A percentile compares a stretch with the other conserved stretches of the same genome.
These are phyloP conservation scores for Schizochytrium sp. DNA, from an alignment of 108 stramenopile genomes.

Conservation along the genomic window DNA sequence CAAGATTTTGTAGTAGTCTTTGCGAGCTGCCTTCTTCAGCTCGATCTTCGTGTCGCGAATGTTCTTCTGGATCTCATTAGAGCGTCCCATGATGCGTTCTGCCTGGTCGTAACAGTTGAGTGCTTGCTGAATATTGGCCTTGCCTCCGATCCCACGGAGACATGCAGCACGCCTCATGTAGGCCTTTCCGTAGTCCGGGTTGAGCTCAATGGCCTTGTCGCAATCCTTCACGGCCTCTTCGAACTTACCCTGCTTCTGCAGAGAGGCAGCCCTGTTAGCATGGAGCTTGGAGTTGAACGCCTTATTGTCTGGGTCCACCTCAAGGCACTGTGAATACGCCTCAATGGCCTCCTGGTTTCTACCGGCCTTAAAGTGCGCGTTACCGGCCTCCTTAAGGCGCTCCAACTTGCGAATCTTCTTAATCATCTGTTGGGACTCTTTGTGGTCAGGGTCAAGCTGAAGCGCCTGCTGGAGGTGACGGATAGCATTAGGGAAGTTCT, in stretches of 20 bases:
- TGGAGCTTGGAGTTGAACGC: conserved; percentile 44
- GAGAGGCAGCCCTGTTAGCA: conserved; percentile 66
- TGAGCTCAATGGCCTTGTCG: conserved; percentile 61
- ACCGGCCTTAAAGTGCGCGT: conserved; percentile 52
- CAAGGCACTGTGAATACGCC: conserved; percentile 41
- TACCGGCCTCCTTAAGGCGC: conserved; percentile 55
- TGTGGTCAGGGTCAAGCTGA: conserved; percentile 62
- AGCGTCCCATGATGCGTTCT: neutral
- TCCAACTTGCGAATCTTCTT: conserved; percentile 38
- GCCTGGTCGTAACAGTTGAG: conserved; percentile 13
- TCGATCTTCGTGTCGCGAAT: conserved; percentile 32
- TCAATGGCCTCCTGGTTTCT: conserved; percentile 39
- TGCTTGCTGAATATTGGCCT: conserved; percentile 19
- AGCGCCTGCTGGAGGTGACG: conserved; percentile 55
- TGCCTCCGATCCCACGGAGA: conserved; percentile 37
- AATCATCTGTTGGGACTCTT: neutral
- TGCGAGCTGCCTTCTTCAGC: conserved; percentile 61
- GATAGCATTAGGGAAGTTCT: conserved; percentile 53
- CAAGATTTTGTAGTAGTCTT: conserved; percentile 83
- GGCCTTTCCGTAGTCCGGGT: conserved; percentile 61
- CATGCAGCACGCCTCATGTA: conserved; percentile 64
- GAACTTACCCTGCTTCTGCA: conserved; percentile 35
- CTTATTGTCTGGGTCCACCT: conserved; percentile 53
- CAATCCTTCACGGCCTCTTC: conserved; percentile 68
- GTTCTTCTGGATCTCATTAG: conserved; percentile 35